A percentile compares a stretch with the other conserved stretches of the same genome.
Conservation (phyloP, 768 basidiomycete genomes). For the Xerocomellus intermedius region DNA sequence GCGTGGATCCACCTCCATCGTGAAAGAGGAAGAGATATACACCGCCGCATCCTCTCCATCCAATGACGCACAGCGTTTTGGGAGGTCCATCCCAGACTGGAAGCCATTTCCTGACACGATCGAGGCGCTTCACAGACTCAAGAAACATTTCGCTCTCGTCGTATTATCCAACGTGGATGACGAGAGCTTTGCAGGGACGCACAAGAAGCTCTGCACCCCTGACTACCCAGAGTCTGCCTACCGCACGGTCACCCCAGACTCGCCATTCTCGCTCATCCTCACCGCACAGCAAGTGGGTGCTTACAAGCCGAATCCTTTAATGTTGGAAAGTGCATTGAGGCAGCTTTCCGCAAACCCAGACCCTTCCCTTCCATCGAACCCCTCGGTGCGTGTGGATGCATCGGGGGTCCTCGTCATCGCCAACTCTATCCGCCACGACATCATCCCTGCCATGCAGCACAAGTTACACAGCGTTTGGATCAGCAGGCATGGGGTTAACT, state of each 20-base stretch:
- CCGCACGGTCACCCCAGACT: conserved; percentile 41
- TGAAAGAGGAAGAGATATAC: neutral
- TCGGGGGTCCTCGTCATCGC: conserved; percentile 61
- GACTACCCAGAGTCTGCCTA: conserved; percentile 30
- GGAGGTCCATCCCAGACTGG: conserved; percentile 61
- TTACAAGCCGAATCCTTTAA: conserved; percentile 61
- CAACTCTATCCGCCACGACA: conserved; percentile 65
- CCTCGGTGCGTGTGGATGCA: conserved; percentile 30
- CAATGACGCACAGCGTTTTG: conserved; percentile 49
- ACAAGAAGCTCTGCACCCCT: conserved; percentile 42
- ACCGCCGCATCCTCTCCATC: neutral
- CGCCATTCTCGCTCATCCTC: conserved; percentile 63
- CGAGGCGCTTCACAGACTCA: conserved; percentile 55
- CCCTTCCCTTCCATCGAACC: conserved; percentile 18
- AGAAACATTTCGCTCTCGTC: conserved; percentile 63
- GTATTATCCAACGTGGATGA: conserved; percentile 78
- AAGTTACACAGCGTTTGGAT: conserved; percentile 67
- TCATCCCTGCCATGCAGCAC: conserved; percentile 56
- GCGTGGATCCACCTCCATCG: conserved; percentile 9
- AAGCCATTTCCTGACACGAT: conserved; percentile 64
- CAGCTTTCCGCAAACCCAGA: conserved; percentile 25
- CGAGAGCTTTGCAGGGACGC: conserved; percentile 58
- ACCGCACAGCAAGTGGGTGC: conserved; percentile 73
- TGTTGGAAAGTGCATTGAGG: conserved; percentile 35
- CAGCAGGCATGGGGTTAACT: conserved; percentile 39